Percentiles rank a stretch among this genome's conserved stretches.
These are phyloP conservation scores for Hypoxylon rubiginosum DNA, from an alignment of 2,329 filamentous ascomycete genomes.

Conservation along the genomic window DNA sequence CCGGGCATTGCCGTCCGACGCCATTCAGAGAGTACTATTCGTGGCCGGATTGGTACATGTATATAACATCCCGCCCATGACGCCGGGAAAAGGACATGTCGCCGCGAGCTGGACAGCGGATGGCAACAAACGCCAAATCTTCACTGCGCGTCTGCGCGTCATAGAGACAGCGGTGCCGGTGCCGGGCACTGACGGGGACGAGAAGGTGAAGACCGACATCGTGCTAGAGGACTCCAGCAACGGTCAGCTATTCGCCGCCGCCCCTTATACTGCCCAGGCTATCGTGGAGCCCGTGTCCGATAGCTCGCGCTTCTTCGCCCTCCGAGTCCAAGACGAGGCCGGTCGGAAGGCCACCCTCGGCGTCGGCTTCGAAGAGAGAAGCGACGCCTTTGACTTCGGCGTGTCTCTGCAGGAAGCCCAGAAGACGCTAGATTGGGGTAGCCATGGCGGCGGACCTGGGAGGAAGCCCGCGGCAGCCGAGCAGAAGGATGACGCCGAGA, in stretches of 20 bases:
- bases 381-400: constrained; percentile 87
- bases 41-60: constrained; percentile 81
- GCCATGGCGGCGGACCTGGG: constrained; percentile 53
- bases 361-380: constrained; percentile 88
- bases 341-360: constrained; percentile 84
- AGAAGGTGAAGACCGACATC: constrained; percentile 78
- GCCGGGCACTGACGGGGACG: constrained; percentile 51
- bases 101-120: constrained; percentile 82
- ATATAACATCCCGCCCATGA: constrained; percentile 87
- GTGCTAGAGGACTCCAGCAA: constrained; percentile 81
- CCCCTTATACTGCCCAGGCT: constrained; percentile 76
- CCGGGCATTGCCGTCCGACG: constrained; percentile 75
- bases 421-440: constrained; percentile 74
- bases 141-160: constrained; percentile 84
- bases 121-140: constrained; percentile 80
- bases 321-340: constrained; percentile 81
- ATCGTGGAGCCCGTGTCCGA: constrained; percentile 84
- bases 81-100: constrained; percentile 82
- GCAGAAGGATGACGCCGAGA: constrained; percentile 63
- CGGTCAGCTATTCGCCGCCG: constrained; percentile 85
- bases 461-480: constrained; percentile 54
- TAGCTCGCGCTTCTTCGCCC: constrained; percentile 85
- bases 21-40: constrained; percentile 89
- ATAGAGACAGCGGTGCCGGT: constrained; percentile 76
- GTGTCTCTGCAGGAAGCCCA: constrained; percentile 84